Evolutionary conservation across 1,284 basidiomycete genomes (phyloP).

Genomic region (Earliella scabrosa): DNA sequence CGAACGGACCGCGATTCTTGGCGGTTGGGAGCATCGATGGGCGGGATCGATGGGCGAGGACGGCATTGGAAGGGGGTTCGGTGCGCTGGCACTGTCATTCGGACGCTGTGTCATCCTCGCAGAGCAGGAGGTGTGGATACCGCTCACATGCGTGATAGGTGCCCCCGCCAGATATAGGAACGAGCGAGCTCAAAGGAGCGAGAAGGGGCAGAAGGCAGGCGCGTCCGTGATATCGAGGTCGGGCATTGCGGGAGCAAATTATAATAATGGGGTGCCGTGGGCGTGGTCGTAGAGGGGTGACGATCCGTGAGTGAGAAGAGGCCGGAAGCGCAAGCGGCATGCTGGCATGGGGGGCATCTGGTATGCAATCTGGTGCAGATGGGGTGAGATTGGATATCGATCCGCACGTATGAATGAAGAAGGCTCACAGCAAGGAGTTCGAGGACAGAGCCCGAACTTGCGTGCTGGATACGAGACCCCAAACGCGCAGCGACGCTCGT

Average conservation of each 20-base stretch:
- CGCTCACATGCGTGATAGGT: conserved; percentile 5
- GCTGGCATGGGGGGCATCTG: conserved; percentile 2
- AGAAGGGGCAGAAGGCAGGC: background rate
- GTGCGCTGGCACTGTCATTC: background rate
- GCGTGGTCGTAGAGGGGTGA: conserved; percentile 2
- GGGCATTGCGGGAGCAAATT: background rate
- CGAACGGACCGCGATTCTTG: background rate
- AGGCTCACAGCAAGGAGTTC: background rate
- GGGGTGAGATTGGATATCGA: background rate
- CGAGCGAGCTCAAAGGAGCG: background rate
- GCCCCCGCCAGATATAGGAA: conserved; percentile 1
- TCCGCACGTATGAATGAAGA: background rate
- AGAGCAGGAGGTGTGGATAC: background rate
- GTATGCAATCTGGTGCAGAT: background rate
- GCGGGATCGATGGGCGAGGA: conserved; percentile 2
- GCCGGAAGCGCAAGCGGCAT: background rate
- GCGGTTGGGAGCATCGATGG: conserved; percentile 8
- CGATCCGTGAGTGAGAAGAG: background rate
- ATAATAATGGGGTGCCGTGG: background rate
- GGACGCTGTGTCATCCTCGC: background rate
- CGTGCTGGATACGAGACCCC: too few species aligned
- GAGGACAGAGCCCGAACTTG: too few species aligned
- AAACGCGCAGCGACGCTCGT: too few species aligned
- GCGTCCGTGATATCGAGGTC: background rate
- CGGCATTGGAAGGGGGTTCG: background rate